Evolutionary conservation across 352 stramenopile species (phyloP), one percentile per base, ranked within the genome.

Genomic region (Pythium folliculosum): DNA sequence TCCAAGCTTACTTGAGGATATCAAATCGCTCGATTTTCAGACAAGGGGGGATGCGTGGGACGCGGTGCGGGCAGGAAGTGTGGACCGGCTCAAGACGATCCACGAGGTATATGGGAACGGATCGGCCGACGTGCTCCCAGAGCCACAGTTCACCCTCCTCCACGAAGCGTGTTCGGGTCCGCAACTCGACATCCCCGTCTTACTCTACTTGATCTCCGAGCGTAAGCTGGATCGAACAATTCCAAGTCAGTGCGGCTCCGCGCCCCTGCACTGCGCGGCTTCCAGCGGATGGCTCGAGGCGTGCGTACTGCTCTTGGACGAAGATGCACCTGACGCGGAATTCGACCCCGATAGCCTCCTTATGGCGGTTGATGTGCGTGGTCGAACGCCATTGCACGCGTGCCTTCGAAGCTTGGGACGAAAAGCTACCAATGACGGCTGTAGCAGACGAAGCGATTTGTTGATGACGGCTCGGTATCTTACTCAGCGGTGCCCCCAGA

Each of bases 41-140:
- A 27, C 44, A 3, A 72, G 83, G 44, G 83, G 81, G 5, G 78
- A 88, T 60, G 9, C 67, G 12, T 92, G 81, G 81, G 80, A 89
- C 50, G 71, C 67, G 1, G 80, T 77, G 51, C 70, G 69, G 5
- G 58, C 37, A 27, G 81, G 78, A 9, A 72, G 90, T 40, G 47
- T 81, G 4, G 58, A 74, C 17, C 69, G 83, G 2, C 66, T 92
- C 2, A 38, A 75, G 52, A 74, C 52, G 6, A 60, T 92, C 32
- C 30, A 72, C 1, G 48, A 69, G n/a, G 25, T 78, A 30, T 79
- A 80, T 22, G 40, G 40, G 17, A 25, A 25, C 10, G 55, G 58
- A 35, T 16, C 51, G n/a, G 8, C 2, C 16, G n/a, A 43, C 7
- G 44, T 16, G 37, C 53, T 69, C 8, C 27, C 30, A 8, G 3